phyloP scores from a whole-genome alignment of 805 yeast genomes.

The Hanseniaspora jakobsenii region DNA sequence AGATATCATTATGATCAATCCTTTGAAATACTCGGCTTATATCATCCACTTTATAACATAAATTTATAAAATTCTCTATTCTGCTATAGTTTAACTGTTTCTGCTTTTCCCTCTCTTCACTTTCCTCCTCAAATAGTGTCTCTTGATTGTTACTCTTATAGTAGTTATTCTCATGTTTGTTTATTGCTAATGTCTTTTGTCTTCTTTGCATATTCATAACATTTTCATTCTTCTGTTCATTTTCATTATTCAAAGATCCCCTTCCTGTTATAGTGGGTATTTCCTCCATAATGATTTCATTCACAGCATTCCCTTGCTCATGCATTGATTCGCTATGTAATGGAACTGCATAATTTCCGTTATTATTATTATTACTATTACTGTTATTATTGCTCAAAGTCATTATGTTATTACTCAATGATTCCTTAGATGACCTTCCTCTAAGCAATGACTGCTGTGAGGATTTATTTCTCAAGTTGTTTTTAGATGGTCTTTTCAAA shows the following conservation, averaged over 20 bases:
- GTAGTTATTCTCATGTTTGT: no score
- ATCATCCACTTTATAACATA: constrained; percentile 13
- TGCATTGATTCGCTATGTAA: no score
- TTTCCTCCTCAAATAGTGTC: no score
- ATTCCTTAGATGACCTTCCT: constrained; percentile 7
- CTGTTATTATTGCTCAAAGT: not conserved
- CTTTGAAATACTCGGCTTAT: constrained; percentile 8
- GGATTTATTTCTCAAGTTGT: constrained; percentile 25
- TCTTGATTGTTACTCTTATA: not conserved
- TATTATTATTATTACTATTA: not conserved
- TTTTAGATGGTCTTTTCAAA: constrained; percentile 17
- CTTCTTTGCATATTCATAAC: no score
- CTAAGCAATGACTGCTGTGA: constrained; percentile 24
- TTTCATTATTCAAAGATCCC: no score
- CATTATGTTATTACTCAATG: constrained; percentile 2
- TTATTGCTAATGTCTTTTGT: no score
- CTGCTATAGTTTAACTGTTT: not conserved
- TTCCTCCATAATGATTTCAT: no score
- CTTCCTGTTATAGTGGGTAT: no score
- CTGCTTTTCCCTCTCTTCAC: no score
- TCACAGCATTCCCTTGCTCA: no score
- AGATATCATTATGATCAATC: constrained; percentile 10
- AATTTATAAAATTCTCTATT: constrained; percentile 9
- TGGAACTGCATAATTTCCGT: no score
- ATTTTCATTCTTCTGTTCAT: no score